Base-by-base conservation (phyloP, 495 filamentous ascomycete genomes). In the Xylaria castorea region DNA sequence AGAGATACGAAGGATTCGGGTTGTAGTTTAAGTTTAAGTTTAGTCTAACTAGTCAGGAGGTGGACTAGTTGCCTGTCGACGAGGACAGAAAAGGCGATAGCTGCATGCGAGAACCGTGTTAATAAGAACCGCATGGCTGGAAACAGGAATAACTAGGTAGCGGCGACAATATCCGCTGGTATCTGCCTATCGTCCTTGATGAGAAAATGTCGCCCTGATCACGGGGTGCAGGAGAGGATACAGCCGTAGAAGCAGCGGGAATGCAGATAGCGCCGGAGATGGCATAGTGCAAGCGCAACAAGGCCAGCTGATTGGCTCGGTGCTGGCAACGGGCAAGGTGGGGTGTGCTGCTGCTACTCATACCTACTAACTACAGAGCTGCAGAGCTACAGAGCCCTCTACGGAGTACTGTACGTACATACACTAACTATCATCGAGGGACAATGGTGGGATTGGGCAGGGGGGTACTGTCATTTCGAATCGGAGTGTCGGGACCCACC, bases 201-300 rank as follows among this genome's bases (percentile, higher is more conserved):
- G 14, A 34, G 22, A 48, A 32, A 53, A 11, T 27, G 64, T 67
- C 46, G 46, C 32, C 1, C 46, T 67, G 66, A 44, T 68, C 66
- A 68, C 50, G 66, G 66, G 66, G 66, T 68, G 50, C 34, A 57
- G 66, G 32, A 68, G 44, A 42, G 46, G 30, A 40, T n/a, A 36
- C 64, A 67, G 64, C 46, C 30, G 46, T 40, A 9, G 66, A 22
- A 25, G 50, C 34, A 42, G 34, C 36, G 66, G 64, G 64, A 53
- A 67, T 67, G 64, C 64, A 67, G 64, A 53, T 22, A 46, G 46
- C 44, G 44, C 64, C 53, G 46, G 30, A 67, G 64, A 55, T 50
- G 48, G 50, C 66, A 16, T 40, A 68, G 66, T 44, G 50, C 48
- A 27, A 11, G 61, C 12, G 1, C 5, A 27, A 20, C 12, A 18